Evolutionary conservation across 768 basidiomycete genomes (phyloP).

Genomic region (Amanita polypyramis): DNA sequence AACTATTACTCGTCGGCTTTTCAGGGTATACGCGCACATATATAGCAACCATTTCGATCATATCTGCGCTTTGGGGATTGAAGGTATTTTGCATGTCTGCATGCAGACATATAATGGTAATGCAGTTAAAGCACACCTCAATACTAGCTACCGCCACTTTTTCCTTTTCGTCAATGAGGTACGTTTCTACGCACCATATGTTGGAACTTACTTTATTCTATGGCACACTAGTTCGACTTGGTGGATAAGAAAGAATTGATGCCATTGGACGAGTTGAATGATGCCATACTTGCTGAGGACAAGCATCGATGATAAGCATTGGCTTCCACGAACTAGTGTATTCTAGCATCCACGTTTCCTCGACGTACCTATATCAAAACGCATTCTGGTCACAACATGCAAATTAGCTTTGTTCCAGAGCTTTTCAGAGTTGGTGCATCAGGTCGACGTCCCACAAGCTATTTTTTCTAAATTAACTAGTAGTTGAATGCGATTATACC

Average conservation of each 20-base stretch:
- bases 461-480: too few species aligned
- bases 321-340: not conserved
- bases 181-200: slow-evolving; percentile 12
- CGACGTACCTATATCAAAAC: not conserved
- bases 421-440: too few species aligned
- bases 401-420: not conserved
- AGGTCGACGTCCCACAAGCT: too few species aligned
- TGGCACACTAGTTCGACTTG: slow-evolving; percentile 62
- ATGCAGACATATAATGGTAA: not conserved
- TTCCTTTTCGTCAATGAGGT: slow-evolving; percentile 96
- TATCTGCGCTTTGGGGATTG: slow-evolving; percentile 94
- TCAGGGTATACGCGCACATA: slow-evolving; percentile 96
- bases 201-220: slow-evolving; percentile 4
- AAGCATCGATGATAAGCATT: slow-evolving; percentile 27
- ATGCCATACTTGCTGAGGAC: slow-evolving; percentile 64
- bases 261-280: slow-evolving; percentile 91
- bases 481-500: not conserved
- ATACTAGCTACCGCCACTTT: slow-evolving; percentile 98
- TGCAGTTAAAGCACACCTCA: slow-evolving; percentile 73
- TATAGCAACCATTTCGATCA: slow-evolving; percentile 99
- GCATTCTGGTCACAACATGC: not conserved
- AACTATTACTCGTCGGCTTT: slow-evolving; percentile 84
- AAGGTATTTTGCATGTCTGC: slow-evolving; percentile 53
- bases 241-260: slow-evolving; percentile 96
- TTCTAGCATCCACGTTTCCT: not conserved